A percentile compares a stretch with the other conserved stretches of the same genome.
Conservation (phyloP, 805 yeast species). For the Candida sakaeoensis region DNA sequence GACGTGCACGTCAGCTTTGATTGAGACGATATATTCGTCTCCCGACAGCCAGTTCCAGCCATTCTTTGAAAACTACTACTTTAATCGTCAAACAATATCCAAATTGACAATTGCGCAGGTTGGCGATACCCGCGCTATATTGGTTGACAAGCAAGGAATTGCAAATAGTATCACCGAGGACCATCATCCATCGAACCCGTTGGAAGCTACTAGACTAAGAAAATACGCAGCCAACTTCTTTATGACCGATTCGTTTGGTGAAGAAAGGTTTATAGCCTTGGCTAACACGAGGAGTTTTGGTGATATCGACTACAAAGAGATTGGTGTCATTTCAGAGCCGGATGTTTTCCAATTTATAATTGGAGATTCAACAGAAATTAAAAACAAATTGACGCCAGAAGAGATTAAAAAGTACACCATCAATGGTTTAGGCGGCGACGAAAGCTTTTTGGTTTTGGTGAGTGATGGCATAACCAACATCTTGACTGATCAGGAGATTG, state of each 20-base stretch:
- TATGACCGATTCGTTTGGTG: constrained; percentile 90
- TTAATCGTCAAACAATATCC: constrained; percentile 63
- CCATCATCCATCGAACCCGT: constrained; percentile 85
- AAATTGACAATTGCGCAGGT: constrained; percentile 80
- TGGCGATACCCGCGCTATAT: constrained; percentile 85
- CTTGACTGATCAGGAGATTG: constrained; percentile 85
- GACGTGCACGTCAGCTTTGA: constrained; percentile 64
- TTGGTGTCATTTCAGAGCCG: constrained; percentile 91
- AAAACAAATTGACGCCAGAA: constrained; percentile 30
- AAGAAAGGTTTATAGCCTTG: constrained; percentile 72
- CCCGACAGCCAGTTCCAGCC: constrained; percentile 25
- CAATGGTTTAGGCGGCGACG: constrained; percentile 71
- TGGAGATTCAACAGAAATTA: constrained; percentile 48
- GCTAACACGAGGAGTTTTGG: constrained; percentile 97
- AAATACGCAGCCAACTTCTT: constrained; percentile 58
- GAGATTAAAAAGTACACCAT: constrained; percentile 34
- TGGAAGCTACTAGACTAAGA: constrained; percentile 70
- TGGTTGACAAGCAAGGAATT: constrained; percentile 77
- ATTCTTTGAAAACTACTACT: constrained; percentile 42
- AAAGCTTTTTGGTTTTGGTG: constrained; percentile 75
- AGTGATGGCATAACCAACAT: constrained; percentile 86
- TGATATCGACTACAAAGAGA: constrained; percentile 71
- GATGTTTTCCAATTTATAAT: constrained; percentile 68
- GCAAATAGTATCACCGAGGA: constrained; percentile 75
- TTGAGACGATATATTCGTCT: constrained; percentile 46